phyloP scores from a whole-genome alignment of 805 yeast species.

The Hyphopichia homilentoma region DNA sequence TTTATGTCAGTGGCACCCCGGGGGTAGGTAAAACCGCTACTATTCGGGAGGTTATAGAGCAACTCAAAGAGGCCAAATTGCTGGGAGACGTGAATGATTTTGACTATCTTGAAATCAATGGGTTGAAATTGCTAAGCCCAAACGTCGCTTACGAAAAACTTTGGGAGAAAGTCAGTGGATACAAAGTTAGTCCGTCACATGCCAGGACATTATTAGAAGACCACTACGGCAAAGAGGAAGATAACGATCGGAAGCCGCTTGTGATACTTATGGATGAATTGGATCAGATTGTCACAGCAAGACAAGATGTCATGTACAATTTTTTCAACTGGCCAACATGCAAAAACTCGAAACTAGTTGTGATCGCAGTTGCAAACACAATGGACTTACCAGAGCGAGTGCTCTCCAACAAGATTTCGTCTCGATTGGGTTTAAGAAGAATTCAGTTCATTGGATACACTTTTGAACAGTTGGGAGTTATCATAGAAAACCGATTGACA shows the following conservation, averaged over 20 bases:
- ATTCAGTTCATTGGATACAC: conserved; percentile 88
- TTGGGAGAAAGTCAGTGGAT: conserved; percentile 71
- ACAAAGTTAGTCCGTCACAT: conserved; percentile 53
- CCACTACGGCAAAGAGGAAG: conserved; percentile 48
- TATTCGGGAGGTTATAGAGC: conserved; percentile 76
- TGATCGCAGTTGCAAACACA: conserved; percentile 92
- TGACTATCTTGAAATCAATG: conserved; percentile 83
- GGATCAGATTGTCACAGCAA: conserved; percentile 82
- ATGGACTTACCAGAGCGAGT: conserved; percentile 95
- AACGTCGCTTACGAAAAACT: conserved; percentile 75
- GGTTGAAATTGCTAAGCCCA: conserved; percentile 78
- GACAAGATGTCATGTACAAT: conserved; percentile 87
- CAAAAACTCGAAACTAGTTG: conserved; percentile 71
- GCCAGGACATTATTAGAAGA: conserved; percentile 68
- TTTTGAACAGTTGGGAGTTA: conserved; percentile 68
- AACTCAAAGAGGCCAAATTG: conserved; percentile 39
- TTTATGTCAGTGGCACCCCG: conserved; percentile 94
- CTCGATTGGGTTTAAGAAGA: conserved; percentile 84
- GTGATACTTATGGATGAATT: conserved; percentile 87
- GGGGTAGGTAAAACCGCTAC: conserved; percentile 98
- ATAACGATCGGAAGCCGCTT: conserved; percentile 45
- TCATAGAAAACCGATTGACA: conserved; percentile 69
- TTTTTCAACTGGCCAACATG: conserved; percentile 97
- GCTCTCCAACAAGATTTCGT: conserved; percentile 82
- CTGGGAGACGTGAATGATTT: conserved; percentile 41